Evolutionary conservation across 1,139 yeast genomes (phyloP), one percentile per base, ranked within the genome.

Genomic region (Pichia sp.): DNA sequence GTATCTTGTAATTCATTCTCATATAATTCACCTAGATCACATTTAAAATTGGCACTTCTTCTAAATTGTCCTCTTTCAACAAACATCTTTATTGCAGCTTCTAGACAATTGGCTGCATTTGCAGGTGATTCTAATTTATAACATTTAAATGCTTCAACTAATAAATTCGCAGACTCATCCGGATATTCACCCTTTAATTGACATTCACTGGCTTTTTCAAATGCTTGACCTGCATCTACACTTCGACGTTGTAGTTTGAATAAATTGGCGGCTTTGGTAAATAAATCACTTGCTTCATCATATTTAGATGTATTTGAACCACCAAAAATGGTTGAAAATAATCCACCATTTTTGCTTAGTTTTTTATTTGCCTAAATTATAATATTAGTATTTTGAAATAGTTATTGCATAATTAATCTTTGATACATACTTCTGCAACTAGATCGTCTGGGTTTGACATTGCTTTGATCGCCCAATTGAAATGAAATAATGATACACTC

Each of bases 251-350:
- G 81, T 52, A 92, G 70, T 54, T 92, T 77, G 70, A 81, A 92
- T 44, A 80, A 76, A 62, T 90, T 92, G 26, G 95, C 98, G 4
- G 98, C 98, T 67, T 88, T 95, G 36, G 82, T 73, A 62, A 84
- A 90, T 40, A 87, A 70, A 57, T 94, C 98, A 6, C 92, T 83
- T 4, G 98, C 97, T 55, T 94, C 98, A 64, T 92, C 98, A 51
- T 73, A 76, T 55, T 87, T 75, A 57, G 76, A 74, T 1, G 83
- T 72, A 50, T 76, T 75, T 8, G 92, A 80, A 4, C 84, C 77
- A 7, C 94, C 86, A 46, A 89, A 76, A 40, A 90, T 66, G 50
- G 86, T 76, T 68, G 82, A 76, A 22, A 57, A 40, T 56, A 89
- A 76, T 7, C 97, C 95, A 46, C 80, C 73, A 43, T 80, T 79